A percentile compares a stretch with the other conserved stretches of the same genome.
These are phyloP conservation scores for Psilocybe tampanensis DNA, from an alignment of 768 basidiomycete species.

Conservation along the genomic window DNA sequence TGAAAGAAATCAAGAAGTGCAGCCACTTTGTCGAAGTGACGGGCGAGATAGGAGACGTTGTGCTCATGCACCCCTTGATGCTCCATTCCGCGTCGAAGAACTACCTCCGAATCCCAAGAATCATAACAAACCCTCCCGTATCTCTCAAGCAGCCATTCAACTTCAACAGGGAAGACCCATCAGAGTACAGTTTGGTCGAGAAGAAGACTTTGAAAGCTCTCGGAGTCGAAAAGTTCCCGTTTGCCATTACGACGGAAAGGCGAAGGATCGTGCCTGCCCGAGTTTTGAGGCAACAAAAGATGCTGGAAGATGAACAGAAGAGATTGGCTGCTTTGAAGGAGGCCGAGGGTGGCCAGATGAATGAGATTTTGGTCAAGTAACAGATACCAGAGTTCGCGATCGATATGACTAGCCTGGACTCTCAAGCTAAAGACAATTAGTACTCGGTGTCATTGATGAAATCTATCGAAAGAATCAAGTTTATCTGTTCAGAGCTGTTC, in stretches of 20 bases:
- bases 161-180: slow-evolving; percentile 44
- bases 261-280: slow-evolving; percentile 49
- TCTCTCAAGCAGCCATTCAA: slow-evolving; percentile 56
- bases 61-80: slow-evolving; percentile 67
- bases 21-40: slow-evolving; percentile 55
- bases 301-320: slow-evolving; percentile 50
- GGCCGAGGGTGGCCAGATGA: not conserved
- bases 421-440: too few relatives aligned
- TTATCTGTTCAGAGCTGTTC: too few relatives aligned
- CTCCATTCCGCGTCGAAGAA: slow-evolving; percentile 67
- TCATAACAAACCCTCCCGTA: slow-evolving; percentile 71
- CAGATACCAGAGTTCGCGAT: too few relatives aligned
- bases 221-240: slow-evolving; percentile 48
- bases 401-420: too few relatives aligned
- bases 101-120: slow-evolving; percentile 51
- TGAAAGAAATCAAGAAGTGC: slow-evolving; percentile 43
- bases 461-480: too few relatives aligned
- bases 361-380: too few relatives aligned
- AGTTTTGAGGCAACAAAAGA: slow-evolving; percentile 44
- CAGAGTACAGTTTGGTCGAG: slow-evolving; percentile 60
- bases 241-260: slow-evolving; percentile 48
- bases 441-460: too few relatives aligned
- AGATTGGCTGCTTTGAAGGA: slow-evolving; percentile 30
- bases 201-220: slow-evolving; percentile 57
- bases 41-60: slow-evolving; percentile 64